Evolutionary conservation across 1,284 basidiomycete genomes (phyloP), one percentile per base, ranked within the genome.

Genomic region (Inonotus hispidus): DNA sequence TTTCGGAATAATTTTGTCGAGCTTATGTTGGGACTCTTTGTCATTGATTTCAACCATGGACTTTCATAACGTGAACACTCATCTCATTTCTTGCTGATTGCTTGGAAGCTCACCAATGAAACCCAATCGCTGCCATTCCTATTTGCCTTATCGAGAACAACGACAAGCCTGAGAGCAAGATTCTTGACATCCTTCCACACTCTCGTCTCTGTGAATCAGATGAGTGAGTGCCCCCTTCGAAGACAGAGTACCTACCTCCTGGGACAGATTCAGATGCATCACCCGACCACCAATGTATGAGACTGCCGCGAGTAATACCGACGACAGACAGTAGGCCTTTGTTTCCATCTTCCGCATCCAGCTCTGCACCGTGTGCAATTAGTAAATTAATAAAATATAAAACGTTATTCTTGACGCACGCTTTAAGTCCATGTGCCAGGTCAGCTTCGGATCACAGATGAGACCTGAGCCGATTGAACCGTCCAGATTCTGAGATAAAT

Each of bases 151-250:
- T 47, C 46, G 7, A 47, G 25, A 23, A 47, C n/a, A 14, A 10
- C 6, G 7, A 47, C 46, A 4, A 47, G 11, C 45, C 55, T 59
- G 53, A 56, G 41, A 7, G 47, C 35, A 55, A 57, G 45, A 32
- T 53, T 45, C 58, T 50, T 43, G 14, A 53, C 14, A 23, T 61
- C 21, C 55, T 4, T 16, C 59, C 56, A 27, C 27, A 50, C 7
- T 6, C 41, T 43, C 16, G 16, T 43, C 41, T 43, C 41, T 43
- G 16, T 43, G 10, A 16, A 6, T 43, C 5, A 16, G 10, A 43
- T 11, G 14, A 19, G 19, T n/a, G 14, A n/a, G 14, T 43, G 1
- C 19, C 6, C 16, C 10, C 10, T 1, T n/a, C 19, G 6, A 43
- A 16, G 10, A 19, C 6, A 19, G 41, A 5, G 14, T 14, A 43